phyloP scores from a whole-genome alignment of 2,329 filamentous ascomycete genomes.

The Scortechinia acanthostroma region DNA sequence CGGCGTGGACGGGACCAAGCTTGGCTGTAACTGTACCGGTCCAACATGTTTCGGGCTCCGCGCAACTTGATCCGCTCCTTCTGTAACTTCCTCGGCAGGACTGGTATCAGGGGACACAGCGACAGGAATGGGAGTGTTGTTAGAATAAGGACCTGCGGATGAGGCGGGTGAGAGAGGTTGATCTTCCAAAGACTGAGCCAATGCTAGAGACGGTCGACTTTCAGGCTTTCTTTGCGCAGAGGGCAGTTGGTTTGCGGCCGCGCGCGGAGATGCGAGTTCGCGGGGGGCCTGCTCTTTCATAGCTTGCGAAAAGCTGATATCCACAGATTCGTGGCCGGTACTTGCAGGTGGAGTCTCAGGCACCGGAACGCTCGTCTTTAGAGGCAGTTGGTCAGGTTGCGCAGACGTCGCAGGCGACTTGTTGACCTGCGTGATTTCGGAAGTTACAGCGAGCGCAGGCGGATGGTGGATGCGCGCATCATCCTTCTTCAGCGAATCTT shows the following conservation, averaged over 20 bases:
- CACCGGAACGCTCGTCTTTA: background rate
- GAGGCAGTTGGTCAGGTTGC: no score
- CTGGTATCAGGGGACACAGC: conserved; percentile 44
- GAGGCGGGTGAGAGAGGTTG: conserved; percentile 18
- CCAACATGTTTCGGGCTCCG: conserved; percentile 11
- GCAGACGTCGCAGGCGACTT: no score
- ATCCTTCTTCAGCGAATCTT: no score
- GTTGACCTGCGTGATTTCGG: no score
- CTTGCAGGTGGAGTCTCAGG: background rate
- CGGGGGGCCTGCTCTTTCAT: no score
- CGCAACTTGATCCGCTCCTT: conserved; percentile 12
- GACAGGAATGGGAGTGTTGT: conserved; percentile 42
- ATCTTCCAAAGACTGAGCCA: background rate
- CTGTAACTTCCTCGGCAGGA: conserved; percentile 38
- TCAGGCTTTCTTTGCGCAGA: background rate
- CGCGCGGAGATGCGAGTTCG: no score
- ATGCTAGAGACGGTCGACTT: background rate
- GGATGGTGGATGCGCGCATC: no score
- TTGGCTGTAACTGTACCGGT: conserved; percentile 8
- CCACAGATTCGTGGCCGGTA: no score
- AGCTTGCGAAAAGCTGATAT: no score
- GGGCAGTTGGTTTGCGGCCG: no score
- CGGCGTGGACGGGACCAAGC: conserved; percentile 32
- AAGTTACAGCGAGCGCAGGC: no score
- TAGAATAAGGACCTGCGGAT: conserved; percentile 46